Base-by-base conservation (phyloP, 768 basidiomycete species). In the Mycena albidolilacea region DNA sequence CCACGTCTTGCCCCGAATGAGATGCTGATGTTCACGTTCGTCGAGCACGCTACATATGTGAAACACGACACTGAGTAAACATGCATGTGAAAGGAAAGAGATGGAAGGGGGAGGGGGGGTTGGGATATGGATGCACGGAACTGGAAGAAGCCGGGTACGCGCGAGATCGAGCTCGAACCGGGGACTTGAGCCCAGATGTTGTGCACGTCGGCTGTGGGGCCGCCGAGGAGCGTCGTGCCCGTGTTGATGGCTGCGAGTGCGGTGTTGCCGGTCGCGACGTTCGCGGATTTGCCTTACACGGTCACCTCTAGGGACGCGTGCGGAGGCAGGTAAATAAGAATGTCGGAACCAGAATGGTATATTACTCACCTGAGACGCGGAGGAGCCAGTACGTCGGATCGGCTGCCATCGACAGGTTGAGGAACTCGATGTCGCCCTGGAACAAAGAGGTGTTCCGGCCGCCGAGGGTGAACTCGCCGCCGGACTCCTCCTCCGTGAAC, bases 1-100 rank as follows among this genome's bases (percentile, higher is more conserved):
- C 93, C 98, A 99, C 1, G 84, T 75, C 69, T 89, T 87, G 3
- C 92, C 5, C 96, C 95, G 74, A 97, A 98, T 8, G 92, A 88
- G 10, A 98, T 70, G 3, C 91, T 86, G 37, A 93, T 81, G 1
- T 81, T 77, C 35, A 96, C 77, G 2, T 81, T 70, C 1, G 90
- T 90, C 21, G 70, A 79, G 79, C 97, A 97, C 1, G 97, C 96
- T 95, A 77, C 35, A 74, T 62, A 46, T 46, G 17, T 35, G 15
- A 57, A 21, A 12, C 14, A 5, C 6, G 12, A 23, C 8, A 12
- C 15, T 57, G 35, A 35, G 55, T 15, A 30, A 30, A 3, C 30
- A 30, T 30, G 30, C 30, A 30, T 35, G 5, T 21, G 12, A 37
- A 35, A 57, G 3, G 17, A 14, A 57, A 57, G 21, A 3, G 21